Base-by-base conservation (phyloP, 179 eudicot genomes). In the Silene noctiflora region DNA sequence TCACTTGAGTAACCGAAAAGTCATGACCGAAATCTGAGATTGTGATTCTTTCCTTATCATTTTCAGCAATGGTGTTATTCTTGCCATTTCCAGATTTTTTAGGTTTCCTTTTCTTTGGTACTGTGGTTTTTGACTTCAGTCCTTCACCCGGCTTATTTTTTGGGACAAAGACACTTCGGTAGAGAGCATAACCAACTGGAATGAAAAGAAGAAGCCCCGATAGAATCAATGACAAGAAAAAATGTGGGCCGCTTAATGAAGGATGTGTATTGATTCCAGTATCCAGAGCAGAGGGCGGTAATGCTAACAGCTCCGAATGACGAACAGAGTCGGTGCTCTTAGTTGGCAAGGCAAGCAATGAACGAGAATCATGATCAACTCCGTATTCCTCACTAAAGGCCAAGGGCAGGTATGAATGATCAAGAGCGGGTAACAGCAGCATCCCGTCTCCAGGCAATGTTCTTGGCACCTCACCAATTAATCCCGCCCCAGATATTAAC, bases 51-150 rank as follows among this genome's bases (percentile, higher is more conserved):
- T 76, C 83, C 64, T 59, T 65, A 51, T 16, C 33, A 46, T 59
- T 75, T 67, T 35, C 71, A 46, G 31, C 73, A 74, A 11, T 53
- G 1, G 77, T 29, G 79, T 76, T 81, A 27, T 76, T 83, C 80
- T 80, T 90, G 33, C 12, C 84, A 22, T 33, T 64, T 27, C 82
- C 88, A 14, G 90, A 44, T 75, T 84, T 91, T 76, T 80, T 81
- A 77, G 86, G 65, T 77, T 84, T 91, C 83, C 78, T 89, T 81
- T 85, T 91, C 82, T 86, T 91, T 44, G 89, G 58, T 17, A 75
- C 77, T 24, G 46, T 31, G 59, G 81, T 19, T 82, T 81, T 86
- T 63, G 70, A 63, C 61, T 85, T 91, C 29, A 75, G 33, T 74
- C 81, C 84, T 20, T 73, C 82, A 39, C 56, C 65, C 66, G 66